Evolutionary conservation across 495 filamentous ascomycete species (phyloP).

Genomic region (Entonaema liquescens): DNA sequence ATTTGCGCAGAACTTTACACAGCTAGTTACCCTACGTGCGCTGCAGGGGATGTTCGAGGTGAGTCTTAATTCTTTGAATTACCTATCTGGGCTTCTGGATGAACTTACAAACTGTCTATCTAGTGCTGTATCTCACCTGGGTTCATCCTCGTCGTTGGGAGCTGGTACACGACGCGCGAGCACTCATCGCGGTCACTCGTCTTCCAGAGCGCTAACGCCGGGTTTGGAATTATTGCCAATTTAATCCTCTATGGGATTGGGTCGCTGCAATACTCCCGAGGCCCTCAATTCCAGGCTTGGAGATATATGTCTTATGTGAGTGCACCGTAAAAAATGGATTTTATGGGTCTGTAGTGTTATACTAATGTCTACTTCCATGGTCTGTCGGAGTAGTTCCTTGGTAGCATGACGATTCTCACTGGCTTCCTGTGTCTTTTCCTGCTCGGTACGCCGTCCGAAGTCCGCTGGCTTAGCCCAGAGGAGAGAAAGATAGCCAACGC

Average conservation of each 20-base stretch:
- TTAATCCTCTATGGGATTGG: constrained; percentile 52
- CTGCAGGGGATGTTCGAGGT: constrained; percentile 51
- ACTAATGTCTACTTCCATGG: neutral
- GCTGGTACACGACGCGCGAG: constrained; percentile 51
- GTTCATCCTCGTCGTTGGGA: constrained; percentile 48
- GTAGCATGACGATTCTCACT: constrained; percentile 43
- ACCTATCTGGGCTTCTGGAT: too few relatives aligned
- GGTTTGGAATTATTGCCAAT: constrained; percentile 52
- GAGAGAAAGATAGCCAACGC: constrained; percentile 51
- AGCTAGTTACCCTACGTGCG: constrained; percentile 45
- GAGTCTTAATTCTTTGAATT: neutral
- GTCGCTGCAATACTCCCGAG: constrained; percentile 37
- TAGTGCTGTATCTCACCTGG: constrained; percentile 52
- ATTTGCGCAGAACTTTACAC: constrained; percentile 48
- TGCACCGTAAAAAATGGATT: neutral
- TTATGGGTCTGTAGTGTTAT: neutral
- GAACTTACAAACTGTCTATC: neutral
- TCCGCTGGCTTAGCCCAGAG: constrained; percentile 46
- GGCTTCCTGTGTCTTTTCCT: constrained; percentile 47
- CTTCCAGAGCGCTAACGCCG: constrained; percentile 55
- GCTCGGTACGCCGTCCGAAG: constrained; percentile 49
- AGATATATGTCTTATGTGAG: constrained; percentile 49
- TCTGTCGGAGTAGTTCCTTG: constrained; percentile 39
- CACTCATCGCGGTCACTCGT: constrained; percentile 49
- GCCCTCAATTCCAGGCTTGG: constrained; percentile 48